phyloP scores from a whole-genome alignment of 2,329 filamentous ascomycete species.

The Diaporthe citriasiana region DNA sequence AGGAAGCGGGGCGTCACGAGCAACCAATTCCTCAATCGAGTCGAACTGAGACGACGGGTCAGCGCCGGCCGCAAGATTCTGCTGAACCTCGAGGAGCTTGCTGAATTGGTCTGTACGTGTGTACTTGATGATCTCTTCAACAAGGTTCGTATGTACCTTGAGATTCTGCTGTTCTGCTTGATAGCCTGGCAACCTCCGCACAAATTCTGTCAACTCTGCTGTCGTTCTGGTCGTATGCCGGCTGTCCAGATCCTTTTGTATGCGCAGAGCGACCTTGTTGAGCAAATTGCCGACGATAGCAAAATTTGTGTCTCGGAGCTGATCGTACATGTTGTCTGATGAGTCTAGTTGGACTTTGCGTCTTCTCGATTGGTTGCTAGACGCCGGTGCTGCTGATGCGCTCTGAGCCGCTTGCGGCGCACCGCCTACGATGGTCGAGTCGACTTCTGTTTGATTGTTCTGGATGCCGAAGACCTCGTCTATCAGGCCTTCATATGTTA shows the following conservation, averaged over 20 bases:
- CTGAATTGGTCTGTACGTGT: constrained; percentile 92
- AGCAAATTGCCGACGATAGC: constrained; percentile 90
- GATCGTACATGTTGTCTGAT: constrained; percentile 88
- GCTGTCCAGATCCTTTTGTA: constrained; percentile 88
- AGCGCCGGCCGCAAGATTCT: constrained; percentile 91
- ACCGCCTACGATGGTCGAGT: constrained; percentile 89
- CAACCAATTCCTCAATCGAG: constrained; percentile 93
- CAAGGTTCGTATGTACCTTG: constrained; percentile 91
- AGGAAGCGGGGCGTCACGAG: constrained; percentile 84
- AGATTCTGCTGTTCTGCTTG: constrained; percentile 94
- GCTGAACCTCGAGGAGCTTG: constrained; percentile 90
- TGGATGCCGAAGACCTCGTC: constrained; percentile 94
- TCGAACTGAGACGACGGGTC: constrained; percentile 93
- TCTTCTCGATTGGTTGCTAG: constrained; percentile 75
- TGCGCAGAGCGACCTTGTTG: constrained; percentile 89
- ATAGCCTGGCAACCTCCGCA: constrained; percentile 91
- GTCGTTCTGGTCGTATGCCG: constrained; percentile 90
- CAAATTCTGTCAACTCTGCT: constrained; percentile 92
- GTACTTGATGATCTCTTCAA: constrained; percentile 95
- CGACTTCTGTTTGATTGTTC: constrained; percentile 93
- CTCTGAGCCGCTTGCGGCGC: constrained; percentile 70
- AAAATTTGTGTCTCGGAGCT: constrained; percentile 93
- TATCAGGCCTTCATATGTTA: constrained; percentile 96
- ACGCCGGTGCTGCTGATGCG: constrained; percentile 68
- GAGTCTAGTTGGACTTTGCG: constrained; percentile 91